Evolutionary conservation across 1,284 basidiomycete genomes (phyloP).

Genomic region (Trametes polyzona): DNA sequence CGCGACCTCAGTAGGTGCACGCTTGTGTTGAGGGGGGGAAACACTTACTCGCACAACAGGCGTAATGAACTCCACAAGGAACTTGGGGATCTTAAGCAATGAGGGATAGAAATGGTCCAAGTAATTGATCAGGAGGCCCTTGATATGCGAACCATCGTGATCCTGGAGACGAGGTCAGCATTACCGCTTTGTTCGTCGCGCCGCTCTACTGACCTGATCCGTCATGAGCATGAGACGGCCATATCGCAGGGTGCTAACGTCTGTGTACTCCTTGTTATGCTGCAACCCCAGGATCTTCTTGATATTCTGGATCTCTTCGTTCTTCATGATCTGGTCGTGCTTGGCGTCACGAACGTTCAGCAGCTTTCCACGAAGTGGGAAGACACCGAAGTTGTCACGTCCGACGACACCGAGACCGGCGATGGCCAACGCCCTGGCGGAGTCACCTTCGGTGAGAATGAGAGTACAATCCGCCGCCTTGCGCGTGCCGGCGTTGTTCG

Average conservation of each 20-base stretch:
- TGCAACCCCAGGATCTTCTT: conserved; percentile 98
- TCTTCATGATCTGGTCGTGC: conserved; percentile 97
- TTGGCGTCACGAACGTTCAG: conserved; percentile 97
- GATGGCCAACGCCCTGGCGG: conserved; percentile 95
- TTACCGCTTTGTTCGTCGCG: neutral
- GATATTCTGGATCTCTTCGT: conserved; percentile 96
- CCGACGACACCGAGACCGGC: conserved; percentile 95
- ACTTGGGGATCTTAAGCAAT: conserved; percentile 88
- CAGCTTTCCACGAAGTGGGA: conserved; percentile 96
- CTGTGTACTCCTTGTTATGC: conserved; percentile 89
- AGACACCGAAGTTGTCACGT: conserved; percentile 96
- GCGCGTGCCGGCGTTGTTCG: conserved; percentile 94
- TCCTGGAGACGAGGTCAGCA: conserved; percentile 61
- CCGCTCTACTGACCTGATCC: conserved; percentile 74
- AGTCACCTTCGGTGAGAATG: conserved; percentile 99
- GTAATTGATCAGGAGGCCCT: conserved; percentile 98
- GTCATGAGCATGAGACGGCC: conserved; percentile 99
- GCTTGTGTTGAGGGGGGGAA: neutral
- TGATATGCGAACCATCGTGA: conserved; percentile 99
- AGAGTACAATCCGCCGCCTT: conserved; percentile 88
- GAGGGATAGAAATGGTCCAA: conserved; percentile 98
- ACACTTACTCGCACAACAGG: conserved; percentile 92
- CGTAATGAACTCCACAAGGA: conserved; percentile 98
- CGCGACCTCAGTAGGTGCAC: neutral
- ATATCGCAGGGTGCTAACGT: conserved; percentile 81